Evolutionary conservation across 2,329 filamentous ascomycete genomes (phyloP).

Genomic region (Thelonectria blattea): DNA sequence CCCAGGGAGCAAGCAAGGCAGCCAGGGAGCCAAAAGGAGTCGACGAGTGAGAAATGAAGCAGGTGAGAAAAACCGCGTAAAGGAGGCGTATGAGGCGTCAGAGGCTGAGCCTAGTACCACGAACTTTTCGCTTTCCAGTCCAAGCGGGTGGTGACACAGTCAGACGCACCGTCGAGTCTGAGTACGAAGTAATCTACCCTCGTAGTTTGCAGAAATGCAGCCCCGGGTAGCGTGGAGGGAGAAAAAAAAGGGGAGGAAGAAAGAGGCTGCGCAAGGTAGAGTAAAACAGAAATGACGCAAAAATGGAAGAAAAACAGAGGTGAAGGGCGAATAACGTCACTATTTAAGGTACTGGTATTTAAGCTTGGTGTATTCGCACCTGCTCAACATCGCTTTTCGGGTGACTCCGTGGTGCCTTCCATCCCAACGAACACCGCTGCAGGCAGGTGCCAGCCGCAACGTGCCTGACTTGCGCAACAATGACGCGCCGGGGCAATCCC

Average conservation of each 20-base stretch:
- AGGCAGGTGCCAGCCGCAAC: not conserved
- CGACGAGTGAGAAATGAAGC: slow-evolving; percentile 3
- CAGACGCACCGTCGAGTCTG: not conserved
- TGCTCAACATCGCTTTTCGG: not conserved
- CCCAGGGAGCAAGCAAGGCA: too few species aligned
- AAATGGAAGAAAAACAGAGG: not conserved
- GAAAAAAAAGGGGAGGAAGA: not conserved
- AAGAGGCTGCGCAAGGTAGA: not conserved
- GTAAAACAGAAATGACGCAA: not conserved
- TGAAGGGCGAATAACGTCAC: not conserved
- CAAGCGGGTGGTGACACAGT: not conserved
- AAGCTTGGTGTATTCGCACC: not conserved
- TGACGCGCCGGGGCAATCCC: not conserved
- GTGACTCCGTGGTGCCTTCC: not conserved
- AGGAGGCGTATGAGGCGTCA: not conserved
- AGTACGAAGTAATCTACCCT: too few species aligned
- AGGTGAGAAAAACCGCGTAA: not conserved
- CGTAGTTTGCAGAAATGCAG: too few species aligned
- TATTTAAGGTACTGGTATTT: not conserved
- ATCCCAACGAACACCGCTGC: not conserved
- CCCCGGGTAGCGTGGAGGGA: not conserved
- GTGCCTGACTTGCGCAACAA: not conserved
- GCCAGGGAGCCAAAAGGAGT: not conserved
- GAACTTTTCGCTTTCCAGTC: not conserved
- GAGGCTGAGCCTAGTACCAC: not conserved